Evolutionary conservation across 371 early-diverging fungal genomes (phyloP).

Genomic region (Haplosporangium sp.): DNA sequence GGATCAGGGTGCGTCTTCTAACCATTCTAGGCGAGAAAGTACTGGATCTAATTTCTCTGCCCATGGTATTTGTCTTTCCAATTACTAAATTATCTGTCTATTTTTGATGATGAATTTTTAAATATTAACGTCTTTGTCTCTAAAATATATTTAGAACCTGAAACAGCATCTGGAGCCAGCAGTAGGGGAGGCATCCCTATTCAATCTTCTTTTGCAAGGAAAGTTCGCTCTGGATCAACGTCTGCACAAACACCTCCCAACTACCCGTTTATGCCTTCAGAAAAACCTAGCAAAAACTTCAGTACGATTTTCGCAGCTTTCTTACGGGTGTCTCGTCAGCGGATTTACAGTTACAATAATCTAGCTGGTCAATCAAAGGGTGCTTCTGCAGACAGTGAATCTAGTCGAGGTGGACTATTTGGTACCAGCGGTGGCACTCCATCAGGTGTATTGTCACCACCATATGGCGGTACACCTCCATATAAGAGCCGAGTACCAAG

Average conservation of each 20-base stretch:
- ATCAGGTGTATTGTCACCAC: conserved; percentile 28
- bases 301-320: conserved; percentile 54
- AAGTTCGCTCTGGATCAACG: conserved; percentile 21
- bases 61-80: conserved; percentile 21
- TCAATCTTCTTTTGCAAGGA: conserved; percentile 13
- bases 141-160: conserved; percentile 9
- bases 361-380: conserved; percentile 39
- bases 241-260: conserved; percentile 23
- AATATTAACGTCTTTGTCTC: background rate
- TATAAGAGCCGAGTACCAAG: conserved; percentile 69
- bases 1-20: conserved; percentile 21
- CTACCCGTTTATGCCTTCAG: conserved; percentile 18
- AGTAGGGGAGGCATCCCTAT: conserved; percentile 18
- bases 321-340: conserved; percentile 44
- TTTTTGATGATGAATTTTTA: background rate
- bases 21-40: conserved; percentile 41
- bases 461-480: conserved; percentile 14
- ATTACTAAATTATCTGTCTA: background rate
- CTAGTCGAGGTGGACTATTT: conserved; percentile 25
- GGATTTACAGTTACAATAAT: conserved; percentile 48
- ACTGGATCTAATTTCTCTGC: conserved; percentile 39
- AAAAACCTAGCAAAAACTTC: conserved; percentile 54
- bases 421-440: conserved; percentile 18
- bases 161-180: background rate
- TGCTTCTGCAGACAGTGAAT: conserved; percentile 10